Base-by-base conservation (phyloP, 768 basidiomycete genomes). In the Boletus tylopilopsis region DNA sequence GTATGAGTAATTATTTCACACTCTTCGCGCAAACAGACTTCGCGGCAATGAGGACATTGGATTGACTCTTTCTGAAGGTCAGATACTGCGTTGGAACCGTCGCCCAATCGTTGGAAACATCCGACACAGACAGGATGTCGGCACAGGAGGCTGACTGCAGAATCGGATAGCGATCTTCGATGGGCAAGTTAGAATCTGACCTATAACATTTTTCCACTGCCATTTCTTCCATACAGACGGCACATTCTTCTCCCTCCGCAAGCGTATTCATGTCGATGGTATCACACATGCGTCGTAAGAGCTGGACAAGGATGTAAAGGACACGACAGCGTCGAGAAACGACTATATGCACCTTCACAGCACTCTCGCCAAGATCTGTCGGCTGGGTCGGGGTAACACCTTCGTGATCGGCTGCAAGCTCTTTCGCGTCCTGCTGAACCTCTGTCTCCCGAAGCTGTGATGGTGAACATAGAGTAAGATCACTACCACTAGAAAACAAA, bases 1-100 rank as follows among this genome's bases (percentile, higher is more conserved):
- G 49, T 40, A 18, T 51, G 47, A 33, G 45, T 44, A 43, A 51
- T 58, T 41, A 54, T 41, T 51, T 62, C 59, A 50, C 53, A 51
- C 19, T 53, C 48, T 16, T 47, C 38, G 15, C 55, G 52, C 15
- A 21, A 38, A 50, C 34, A 55, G 27, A 44, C 19, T 23, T 47
- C n/a, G 11, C 53, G 59, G 41, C 62, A 62, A 34, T 58, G 62
- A 34, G 56, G 51, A 29, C 53, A 61, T 23, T 55, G 59, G 34
- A 61, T 45, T 21, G 36, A 47, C 10, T 4, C 29, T 36, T 36
- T 16, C 18, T 23, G 27, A 37, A 23, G 6, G 23, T 41, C 16
- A 21, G 13, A 3, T 34, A 22, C 34, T 2, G 15, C 6, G 32
- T 18, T 38, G 37, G 45, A 34, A 19, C 38, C 42, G 5, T 36